Base-by-base conservation (phyloP, 441 rosid species). In the Jatropha podagrica region DNA sequence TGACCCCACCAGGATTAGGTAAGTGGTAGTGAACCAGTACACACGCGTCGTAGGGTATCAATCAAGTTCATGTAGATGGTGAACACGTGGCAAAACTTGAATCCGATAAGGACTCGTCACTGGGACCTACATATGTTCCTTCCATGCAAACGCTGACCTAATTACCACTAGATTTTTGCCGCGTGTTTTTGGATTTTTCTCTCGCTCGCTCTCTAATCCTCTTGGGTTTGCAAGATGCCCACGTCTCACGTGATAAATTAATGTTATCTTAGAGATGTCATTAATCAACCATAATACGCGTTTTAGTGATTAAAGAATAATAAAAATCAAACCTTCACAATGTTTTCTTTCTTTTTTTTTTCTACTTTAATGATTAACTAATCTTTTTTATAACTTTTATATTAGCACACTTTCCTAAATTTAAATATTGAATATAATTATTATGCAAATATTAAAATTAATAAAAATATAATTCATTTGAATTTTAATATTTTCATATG, bases 171-270 rank as follows among this genome's bases (percentile, higher is more conserved):
- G 62, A 56, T 48, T 32, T 0, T 5, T 0, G 75, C 79, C 89
- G 84, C 91, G 85, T 87, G 85, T 81, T 32, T 0, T 32, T 32
- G 32, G 32, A 32, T 32, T 32, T 32, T 32, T 2, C 32, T 32
- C 2, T 32, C 32, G 32, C 32, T 32, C 32, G 32, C 32, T 0
- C 32, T n/a, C 8, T 17, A 6, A 0, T 4, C 37, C 23, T 23
- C 12, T 59, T 59, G 14, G 32, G 82, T 82, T 52, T 74, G 17
- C 72, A 27, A 78, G 74, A 65, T 63, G 80, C 79, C 73, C 79
- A 82, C 91, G 87, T 83, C 81, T 87, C 86, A 76, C 77, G 76
- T 76, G 78, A 65, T 78, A 78, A 49, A 72, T 59, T 54, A 55
- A 52, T 55, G 51, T 65, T 66, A 74, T 69, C 69, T 44, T 32